Conservation (phyloP, 345 rosid genomes). For the Aurinia saxatilis region DNA sequence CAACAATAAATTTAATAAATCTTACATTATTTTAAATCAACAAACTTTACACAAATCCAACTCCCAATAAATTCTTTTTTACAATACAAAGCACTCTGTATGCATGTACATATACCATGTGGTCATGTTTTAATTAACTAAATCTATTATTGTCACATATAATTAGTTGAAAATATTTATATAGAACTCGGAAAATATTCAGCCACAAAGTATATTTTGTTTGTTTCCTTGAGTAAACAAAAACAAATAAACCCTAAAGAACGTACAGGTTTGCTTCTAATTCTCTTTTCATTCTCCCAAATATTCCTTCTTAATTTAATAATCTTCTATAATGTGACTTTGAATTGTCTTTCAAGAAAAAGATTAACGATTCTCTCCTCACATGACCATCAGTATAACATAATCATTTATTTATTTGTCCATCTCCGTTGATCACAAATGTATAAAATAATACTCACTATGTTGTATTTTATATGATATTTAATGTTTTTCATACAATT, state of each 20-base stretch:
- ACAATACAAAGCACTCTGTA: no score
- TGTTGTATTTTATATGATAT: no score
- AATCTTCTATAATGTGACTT: slow-evolving; percentile 3
- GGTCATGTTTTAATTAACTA: no score
- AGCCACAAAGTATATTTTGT: slow-evolving; percentile 43
- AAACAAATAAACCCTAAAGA: slow-evolving; percentile 35
- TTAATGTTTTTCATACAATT: no score
- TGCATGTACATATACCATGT: no score
- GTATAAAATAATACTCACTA: not conserved
- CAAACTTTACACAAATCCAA: no score
- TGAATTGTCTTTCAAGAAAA: slow-evolving; percentile 1
- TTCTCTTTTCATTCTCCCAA: slow-evolving; percentile 60
- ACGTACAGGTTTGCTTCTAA: slow-evolving; percentile 43
- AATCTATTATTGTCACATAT: not conserved
- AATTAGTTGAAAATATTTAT: not conserved
- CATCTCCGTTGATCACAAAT: slow-evolving; percentile 14
- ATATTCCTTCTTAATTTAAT: slow-evolving; percentile 49
- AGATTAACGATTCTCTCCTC: slow-evolving; percentile 31
- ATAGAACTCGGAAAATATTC: slow-evolving; percentile 26
- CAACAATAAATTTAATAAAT: no score
- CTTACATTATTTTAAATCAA: no score
- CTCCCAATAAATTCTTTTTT: no score
- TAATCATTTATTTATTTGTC: slow-evolving; percentile 3
- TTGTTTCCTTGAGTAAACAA: slow-evolving; percentile 36
- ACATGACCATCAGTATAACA: slow-evolving; percentile 27